phyloP scores from a whole-genome alignment of 805 yeast genomes.

The Myxozyma sirexii region DNA sequence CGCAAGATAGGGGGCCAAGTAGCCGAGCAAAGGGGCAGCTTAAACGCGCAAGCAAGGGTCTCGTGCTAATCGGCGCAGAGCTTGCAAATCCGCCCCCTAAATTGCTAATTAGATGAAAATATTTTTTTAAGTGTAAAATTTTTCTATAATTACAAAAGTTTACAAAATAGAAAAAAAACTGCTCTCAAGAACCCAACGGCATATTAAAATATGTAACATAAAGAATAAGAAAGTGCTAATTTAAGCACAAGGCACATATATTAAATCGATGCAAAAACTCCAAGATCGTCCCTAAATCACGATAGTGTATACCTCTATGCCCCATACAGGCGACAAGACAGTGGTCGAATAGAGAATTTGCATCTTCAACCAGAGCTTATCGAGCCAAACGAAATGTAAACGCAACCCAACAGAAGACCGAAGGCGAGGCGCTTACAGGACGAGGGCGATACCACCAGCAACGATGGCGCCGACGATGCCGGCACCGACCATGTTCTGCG shows the following conservation, averaged over 20 bases:
- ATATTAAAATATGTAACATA: not conserved
- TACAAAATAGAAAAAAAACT: not conserved
- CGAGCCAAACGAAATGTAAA: too few relatives aligned
- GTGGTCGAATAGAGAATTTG: too few relatives aligned
- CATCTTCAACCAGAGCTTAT: too few relatives aligned
- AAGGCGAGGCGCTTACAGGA: conserved; percentile 39
- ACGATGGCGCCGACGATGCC: conserved; percentile 47
- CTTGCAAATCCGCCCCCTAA: too few relatives aligned
- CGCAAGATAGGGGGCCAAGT: too few relatives aligned
- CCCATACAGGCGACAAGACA: not conserved
- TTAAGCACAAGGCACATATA: not conserved
- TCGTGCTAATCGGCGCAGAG: too few relatives aligned
- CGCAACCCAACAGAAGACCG: too few relatives aligned
- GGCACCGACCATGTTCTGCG: conserved; percentile 42
- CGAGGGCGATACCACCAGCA: conserved; percentile 46
- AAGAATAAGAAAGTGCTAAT: not conserved
- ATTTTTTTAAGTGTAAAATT: not conserved
- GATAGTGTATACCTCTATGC: conserved; percentile 10
- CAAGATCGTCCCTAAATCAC: conserved; percentile 12
- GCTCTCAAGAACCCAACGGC: not conserved
- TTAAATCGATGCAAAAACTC: conserved; percentile 6
- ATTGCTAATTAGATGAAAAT: not conserved
- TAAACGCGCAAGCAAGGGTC: too few relatives aligned
- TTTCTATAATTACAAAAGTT: not conserved
- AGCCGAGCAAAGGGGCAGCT: too few relatives aligned